Percentiles rank a stretch among this genome's conserved stretches.
Evolutionary conservation across 805 yeast species (phyloP).

Genomic region (Teunomyces lycoperdinae): DNA sequence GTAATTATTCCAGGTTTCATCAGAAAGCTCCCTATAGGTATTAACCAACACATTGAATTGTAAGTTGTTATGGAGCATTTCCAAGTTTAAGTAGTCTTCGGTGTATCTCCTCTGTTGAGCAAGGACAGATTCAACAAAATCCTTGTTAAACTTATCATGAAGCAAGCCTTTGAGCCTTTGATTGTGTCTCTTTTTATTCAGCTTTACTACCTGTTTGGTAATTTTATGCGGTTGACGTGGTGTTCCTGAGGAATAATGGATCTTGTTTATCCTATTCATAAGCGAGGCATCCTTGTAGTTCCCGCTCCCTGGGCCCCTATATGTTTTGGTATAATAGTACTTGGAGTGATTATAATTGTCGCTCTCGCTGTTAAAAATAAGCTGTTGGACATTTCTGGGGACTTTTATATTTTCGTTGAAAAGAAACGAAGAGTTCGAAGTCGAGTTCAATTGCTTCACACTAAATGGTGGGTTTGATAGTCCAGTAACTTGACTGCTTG

Average conservation of each 20-base stretch:
- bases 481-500: conserved; percentile 24
- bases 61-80: conserved; percentile 42
- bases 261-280: conserved; percentile 37
- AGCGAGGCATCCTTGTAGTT: conserved; percentile 44
- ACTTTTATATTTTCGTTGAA: conserved; percentile 26
- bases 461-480: neutral
- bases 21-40: conserved; percentile 37
- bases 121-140: conserved; percentile 28
- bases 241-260: conserved; percentile 22
- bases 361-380: conserved; percentile 33
- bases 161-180: conserved; percentile 36
- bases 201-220: conserved; percentile 15
- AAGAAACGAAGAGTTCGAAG: conserved; percentile 19
- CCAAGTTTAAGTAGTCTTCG: conserved; percentile 38
- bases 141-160: conserved; percentile 31
- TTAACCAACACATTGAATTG: conserved; percentile 40
- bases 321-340: conserved; percentile 39
- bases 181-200: conserved; percentile 14
- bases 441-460: conserved; percentile 14
- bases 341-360: conserved; percentile 34
- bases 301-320: conserved; percentile 46
- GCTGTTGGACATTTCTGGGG: conserved; percentile 34
- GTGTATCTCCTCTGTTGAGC: conserved; percentile 27
- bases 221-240: conserved; percentile 17
- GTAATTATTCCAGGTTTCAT: conserved; percentile 39